A percentile compares a stretch with the other conserved stretches of the same genome.
phyloP scores from a whole-genome alignment of 495 filamentous ascomycete species.

The Peziza echinospora region DNA sequence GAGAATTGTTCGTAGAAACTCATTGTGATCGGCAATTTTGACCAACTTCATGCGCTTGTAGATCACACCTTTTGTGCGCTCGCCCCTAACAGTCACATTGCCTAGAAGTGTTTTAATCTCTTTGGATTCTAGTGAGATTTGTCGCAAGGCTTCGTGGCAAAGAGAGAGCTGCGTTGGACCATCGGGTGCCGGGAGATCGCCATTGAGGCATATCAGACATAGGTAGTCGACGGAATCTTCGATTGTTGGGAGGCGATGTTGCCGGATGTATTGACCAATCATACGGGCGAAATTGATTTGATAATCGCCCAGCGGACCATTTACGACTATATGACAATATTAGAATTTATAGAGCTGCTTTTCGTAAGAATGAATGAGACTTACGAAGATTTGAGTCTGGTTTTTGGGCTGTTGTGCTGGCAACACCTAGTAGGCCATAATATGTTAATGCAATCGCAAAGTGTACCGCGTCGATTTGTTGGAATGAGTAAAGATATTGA shows the following conservation, averaged over 20 bases:
- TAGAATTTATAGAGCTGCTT: not conserved
- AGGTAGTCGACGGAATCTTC: constrained; percentile 87
- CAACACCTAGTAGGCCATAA: constrained; percentile 61
- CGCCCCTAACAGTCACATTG: constrained; percentile 66
- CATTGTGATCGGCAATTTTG: constrained; percentile 49
- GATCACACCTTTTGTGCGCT: constrained; percentile 61
- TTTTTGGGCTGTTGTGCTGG: not conserved
- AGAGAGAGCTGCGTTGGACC: constrained; percentile 59
- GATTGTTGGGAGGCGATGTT: constrained; percentile 75
- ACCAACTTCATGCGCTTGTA: constrained; percentile 77
- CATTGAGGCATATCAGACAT: constrained; percentile 74
- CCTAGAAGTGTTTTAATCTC: constrained; percentile 88
- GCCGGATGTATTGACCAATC: constrained; percentile 81
- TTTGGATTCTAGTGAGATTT: constrained; percentile 79
- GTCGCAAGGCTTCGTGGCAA: constrained; percentile 85
- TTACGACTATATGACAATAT: constrained; percentile 11
- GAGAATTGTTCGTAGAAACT: constrained; percentile 72
- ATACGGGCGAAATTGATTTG: constrained; percentile 90
- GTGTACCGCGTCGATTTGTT: constrained; percentile 80
- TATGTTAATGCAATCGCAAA: constrained; percentile 77
- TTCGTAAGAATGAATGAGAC: not conserved
- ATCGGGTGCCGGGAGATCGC: constrained; percentile 48
- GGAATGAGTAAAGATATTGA: constrained; percentile 67
- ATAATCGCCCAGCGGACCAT: constrained; percentile 46
- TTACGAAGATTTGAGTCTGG: not conserved